phyloP scores from a whole-genome alignment of 495 filamentous ascomycete species.

The Rostrohypoxylon terebratum region DNA sequence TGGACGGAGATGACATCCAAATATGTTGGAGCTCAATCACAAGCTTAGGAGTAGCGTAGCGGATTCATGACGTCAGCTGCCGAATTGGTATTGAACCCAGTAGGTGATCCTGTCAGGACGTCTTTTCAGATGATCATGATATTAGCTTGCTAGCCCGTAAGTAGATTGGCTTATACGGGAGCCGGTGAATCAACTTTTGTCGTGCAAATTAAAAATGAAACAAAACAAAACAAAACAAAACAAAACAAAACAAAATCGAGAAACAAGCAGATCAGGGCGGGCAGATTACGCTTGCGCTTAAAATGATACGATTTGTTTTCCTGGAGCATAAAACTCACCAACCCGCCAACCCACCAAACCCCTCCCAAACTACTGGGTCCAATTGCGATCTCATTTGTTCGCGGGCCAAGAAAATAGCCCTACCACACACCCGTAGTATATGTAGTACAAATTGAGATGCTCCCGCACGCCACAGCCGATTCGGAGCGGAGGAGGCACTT shows the following conservation, averaged over 20 bases:
- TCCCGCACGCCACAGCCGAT: conserved; percentile 17
- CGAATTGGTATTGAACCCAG: conserved; percentile 10
- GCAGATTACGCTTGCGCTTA: conserved; percentile 2
- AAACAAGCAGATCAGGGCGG: too few relatives aligned
- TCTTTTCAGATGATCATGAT: conserved; percentile 5
- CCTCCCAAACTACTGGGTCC: conserved; percentile 44
- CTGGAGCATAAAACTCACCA: conserved; percentile 24
- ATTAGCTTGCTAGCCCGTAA: conserved; percentile 5
- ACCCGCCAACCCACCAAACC: conserved; percentile 2
- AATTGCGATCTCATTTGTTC: conserved; percentile 39
- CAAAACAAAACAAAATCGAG: conserved; percentile 1
- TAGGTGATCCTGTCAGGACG: conserved; percentile 7
- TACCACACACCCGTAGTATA: conserved; percentile 30
- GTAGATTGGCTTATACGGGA: conserved; percentile 10
- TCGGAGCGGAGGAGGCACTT: conserved; percentile 24
- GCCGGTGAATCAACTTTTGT: conserved; percentile 9
- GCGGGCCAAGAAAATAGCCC: conserved; percentile 41
- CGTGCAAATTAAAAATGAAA: conserved; percentile 6
- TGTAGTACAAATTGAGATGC: conserved; percentile 34
- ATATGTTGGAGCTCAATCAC: conserved; percentile 27
- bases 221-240: too few relatives aligned
- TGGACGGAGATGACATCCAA: conserved; percentile 16
- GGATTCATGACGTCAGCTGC: conserved; percentile 37
- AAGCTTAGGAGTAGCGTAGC: conserved; percentile 28
- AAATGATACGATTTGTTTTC: conserved; percentile 14